phyloP scores from a whole-genome alignment of 352 stramenopile genomes.

The Phytophthora syringae region DNA sequence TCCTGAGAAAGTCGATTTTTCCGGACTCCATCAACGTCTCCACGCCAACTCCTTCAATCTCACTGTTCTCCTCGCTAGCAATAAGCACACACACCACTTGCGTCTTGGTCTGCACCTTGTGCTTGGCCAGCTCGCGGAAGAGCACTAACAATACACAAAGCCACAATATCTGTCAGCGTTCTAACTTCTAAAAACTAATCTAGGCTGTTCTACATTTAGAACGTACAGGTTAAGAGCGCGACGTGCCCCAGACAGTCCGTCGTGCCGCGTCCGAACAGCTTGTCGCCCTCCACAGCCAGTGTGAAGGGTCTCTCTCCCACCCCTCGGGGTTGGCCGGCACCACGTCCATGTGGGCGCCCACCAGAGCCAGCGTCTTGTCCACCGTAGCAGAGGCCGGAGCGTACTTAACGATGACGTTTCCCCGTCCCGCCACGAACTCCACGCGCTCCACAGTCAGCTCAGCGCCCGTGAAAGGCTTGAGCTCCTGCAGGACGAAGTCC shows the following conservation, averaged over 20 bases:
- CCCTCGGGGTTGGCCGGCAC: slow-evolving; percentile 92
- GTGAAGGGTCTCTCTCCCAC: slow-evolving; percentile 92
- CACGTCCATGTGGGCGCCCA: slow-evolving; percentile 93
- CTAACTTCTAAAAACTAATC: slow-evolving; percentile 3
- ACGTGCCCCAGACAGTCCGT: slow-evolving; percentile 95
- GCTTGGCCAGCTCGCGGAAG: slow-evolving; percentile 79
- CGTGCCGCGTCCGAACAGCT: slow-evolving; percentile 92
- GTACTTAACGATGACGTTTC: slow-evolving; percentile 95
- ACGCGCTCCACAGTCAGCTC: slow-evolving; percentile 77
- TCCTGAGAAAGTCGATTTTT: slow-evolving; percentile 93
- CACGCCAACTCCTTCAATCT: slow-evolving; percentile 87
- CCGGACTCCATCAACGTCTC: slow-evolving; percentile 89
- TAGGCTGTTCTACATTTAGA: not conserved
- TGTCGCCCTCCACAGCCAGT: slow-evolving; percentile 90
- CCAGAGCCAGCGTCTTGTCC: slow-evolving; percentile 85
- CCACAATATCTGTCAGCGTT: not conserved
- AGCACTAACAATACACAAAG: slow-evolving; percentile 42
- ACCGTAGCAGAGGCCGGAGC: slow-evolving; percentile 40
- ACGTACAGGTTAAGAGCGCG: slow-evolving; percentile 86
- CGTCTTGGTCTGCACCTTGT: slow-evolving; percentile 72
- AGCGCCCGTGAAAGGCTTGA: slow-evolving; percentile 80
- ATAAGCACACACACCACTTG: slow-evolving; percentile 92
- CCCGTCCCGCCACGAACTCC: slow-evolving; percentile 83
- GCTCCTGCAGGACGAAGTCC: slow-evolving; percentile 85
- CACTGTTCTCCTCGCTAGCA: slow-evolving; percentile 87